These are phyloP conservation scores for Stipa capillata DNA, from an alignment of 176 grass and related monocot genomes.

Conservation along the genomic window DNA sequence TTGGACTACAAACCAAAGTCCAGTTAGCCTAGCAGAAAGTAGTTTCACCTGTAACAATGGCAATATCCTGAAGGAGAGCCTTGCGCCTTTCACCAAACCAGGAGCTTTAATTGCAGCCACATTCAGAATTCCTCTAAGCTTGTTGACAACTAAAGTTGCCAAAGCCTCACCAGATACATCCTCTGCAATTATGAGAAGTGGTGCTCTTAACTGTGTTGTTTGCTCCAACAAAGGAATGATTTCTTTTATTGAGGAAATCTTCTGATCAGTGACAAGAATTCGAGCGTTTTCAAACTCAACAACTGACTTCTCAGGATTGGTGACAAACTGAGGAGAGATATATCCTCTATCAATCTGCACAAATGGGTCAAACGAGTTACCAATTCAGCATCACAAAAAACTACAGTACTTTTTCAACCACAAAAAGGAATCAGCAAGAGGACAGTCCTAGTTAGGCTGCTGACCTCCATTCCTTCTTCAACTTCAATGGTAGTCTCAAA, in stretches of 20 bases:
- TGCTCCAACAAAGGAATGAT: conserved; percentile 86
- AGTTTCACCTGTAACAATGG: conserved; percentile 74
- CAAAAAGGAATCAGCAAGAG: not conserved
- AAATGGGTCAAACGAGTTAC: not conserved
- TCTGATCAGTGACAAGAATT: conserved; percentile 91
- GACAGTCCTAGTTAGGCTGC: not conserved
- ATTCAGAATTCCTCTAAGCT: conserved; percentile 86
- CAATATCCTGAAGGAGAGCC: conserved; percentile 89
- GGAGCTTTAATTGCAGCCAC: conserved; percentile 93
- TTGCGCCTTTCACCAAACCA: conserved; percentile 84
- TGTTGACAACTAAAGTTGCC: conserved; percentile 89
- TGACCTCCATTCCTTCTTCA: conserved; percentile 98
- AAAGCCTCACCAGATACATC: conserved; percentile 84
- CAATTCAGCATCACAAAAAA: not conserved
- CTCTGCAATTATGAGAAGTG: conserved; percentile 87
- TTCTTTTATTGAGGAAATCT: conserved; percentile 89
- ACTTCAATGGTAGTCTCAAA: conserved; percentile 93
- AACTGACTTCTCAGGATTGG: conserved; percentile 79
- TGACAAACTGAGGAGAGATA: conserved; percentile 89
- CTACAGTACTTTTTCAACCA: not conserved
- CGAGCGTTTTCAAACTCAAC: conserved; percentile 90
- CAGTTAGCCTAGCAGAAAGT: not conserved
- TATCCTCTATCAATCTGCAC: conserved; percentile 85
- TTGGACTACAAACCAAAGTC: not conserved
- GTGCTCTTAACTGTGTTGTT: conserved; percentile 74